phyloP scores from a whole-genome alignment of 192 early-diverging fungal genomes.

The Thamnidium elegans region DNA sequence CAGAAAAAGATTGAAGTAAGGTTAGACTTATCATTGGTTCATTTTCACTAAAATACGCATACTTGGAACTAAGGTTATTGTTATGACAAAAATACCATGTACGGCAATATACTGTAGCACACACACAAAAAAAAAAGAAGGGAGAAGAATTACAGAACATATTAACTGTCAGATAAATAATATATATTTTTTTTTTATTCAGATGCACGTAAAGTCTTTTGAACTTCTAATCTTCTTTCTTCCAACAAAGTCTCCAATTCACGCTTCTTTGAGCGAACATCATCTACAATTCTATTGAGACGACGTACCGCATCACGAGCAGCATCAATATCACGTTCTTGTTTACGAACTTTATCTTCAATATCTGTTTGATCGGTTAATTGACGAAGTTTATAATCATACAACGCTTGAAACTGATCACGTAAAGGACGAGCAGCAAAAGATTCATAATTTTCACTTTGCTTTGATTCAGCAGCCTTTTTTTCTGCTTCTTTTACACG shows the following conservation, averaged over 20 bases:
- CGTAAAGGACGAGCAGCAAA: slow-evolving; percentile 29
- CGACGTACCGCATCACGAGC: slow-evolving; percentile 46
- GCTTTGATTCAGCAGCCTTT: slow-evolving; percentile 17
- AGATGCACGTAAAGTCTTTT: slow-evolving; percentile 30
- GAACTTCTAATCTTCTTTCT: slow-evolving; percentile 45
- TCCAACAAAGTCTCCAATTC: slow-evolving; percentile 48
- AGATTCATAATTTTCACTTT: slow-evolving; percentile 23
- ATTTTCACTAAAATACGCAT: too few relatives aligned
- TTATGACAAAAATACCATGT: too few relatives aligned
- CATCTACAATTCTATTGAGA: slow-evolving; percentile 44
- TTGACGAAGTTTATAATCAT: slow-evolving; percentile 54
- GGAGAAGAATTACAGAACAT: too few relatives aligned
- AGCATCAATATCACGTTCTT: slow-evolving; percentile 52
- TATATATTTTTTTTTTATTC: slow-evolving; percentile 13
- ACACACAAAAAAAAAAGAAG: too few relatives aligned
- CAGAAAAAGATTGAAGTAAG: too few relatives aligned
- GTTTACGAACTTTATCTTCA: slow-evolving; percentile 40
- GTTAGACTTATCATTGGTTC: too few relatives aligned
- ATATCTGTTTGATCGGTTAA: slow-evolving; percentile 44
- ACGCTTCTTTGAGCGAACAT: slow-evolving; percentile 45
- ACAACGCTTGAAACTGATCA: slow-evolving; percentile 48
- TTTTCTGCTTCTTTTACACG: slow-evolving; percentile 48
- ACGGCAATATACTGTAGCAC: too few relatives aligned
- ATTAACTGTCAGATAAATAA: too few relatives aligned
- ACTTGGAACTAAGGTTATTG: too few relatives aligned